These are phyloP conservation scores for Gyromitra esculenta DNA, from an alignment of 2,329 filamentous ascomycete species.

Conservation along the genomic window DNA sequence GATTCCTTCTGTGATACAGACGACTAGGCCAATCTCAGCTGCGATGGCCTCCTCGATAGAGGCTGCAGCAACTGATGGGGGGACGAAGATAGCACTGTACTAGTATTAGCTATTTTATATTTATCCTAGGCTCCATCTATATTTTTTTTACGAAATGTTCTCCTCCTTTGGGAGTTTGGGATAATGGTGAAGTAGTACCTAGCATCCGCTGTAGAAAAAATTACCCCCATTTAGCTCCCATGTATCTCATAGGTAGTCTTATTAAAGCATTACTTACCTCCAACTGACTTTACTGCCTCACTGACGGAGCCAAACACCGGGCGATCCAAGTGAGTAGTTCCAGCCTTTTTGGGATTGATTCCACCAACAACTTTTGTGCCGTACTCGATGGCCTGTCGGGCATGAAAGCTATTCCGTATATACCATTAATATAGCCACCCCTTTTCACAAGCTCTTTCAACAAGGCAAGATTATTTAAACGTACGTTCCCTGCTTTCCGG, in stretches of 20 bases:
- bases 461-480: slow-evolving; percentile 60
- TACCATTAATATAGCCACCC: slow-evolving; percentile 13
- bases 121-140: not conserved
- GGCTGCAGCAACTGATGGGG: slow-evolving; percentile 74
- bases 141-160: slow-evolving; percentile 64
- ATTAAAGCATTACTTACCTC: slow-evolving; percentile 53
- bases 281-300: slow-evolving; percentile 83
- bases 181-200: slow-evolving; percentile 75
- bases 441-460: slow-evolving; percentile 29
- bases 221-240: slow-evolving; percentile 65
- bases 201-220: slow-evolving; percentile 75
- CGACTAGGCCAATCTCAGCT: slow-evolving; percentile 79
- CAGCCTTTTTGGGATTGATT: slow-evolving; percentile 90
- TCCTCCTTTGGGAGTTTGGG: slow-evolving; percentile 75
- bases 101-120: slow-evolving; percentile 40
- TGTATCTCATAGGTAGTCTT: slow-evolving; percentile 12
- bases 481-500: slow-evolving; percentile 93
- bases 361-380: slow-evolving; percentile 79
- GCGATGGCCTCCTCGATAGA: slow-evolving; percentile 84
- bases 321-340: slow-evolving; percentile 84
- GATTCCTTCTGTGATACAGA: slow-evolving; percentile 82
- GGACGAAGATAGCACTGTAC: slow-evolving; percentile 78
- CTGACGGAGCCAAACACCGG: slow-evolving; percentile 91
- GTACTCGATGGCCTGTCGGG: slow-evolving; percentile 83
- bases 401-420: slow-evolving; percentile 79